A percentile compares a stretch with the other conserved stretches of the same genome.
Conservation (phyloP, 768 basidiomycete species). For the Mycena leptocephala region DNA sequence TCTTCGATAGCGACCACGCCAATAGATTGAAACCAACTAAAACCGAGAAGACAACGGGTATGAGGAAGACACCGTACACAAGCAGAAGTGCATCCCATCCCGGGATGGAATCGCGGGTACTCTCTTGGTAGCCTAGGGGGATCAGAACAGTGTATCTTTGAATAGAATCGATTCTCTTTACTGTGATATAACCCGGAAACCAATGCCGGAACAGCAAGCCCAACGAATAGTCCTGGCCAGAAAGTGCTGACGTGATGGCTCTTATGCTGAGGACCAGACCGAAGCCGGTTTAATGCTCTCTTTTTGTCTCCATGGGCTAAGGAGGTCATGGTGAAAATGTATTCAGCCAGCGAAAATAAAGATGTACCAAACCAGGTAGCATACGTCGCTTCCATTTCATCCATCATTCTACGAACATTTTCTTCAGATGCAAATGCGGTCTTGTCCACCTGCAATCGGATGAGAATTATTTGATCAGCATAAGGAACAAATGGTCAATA, state of each 20-base stretch:
- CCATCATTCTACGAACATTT: conserved; percentile 76
- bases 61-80: conserved; percentile 81
- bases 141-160: background rate
- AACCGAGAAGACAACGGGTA: conserved; percentile 84
- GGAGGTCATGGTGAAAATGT: conserved; percentile 1
- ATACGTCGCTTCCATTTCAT: conserved; percentile 84
- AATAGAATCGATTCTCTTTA: conserved; percentile 39
- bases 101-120: conserved; percentile 69
- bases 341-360: background rate
- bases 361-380: conserved; percentile 82
- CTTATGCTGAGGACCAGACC: conserved; percentile 65
- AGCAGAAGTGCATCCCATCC: conserved; percentile 84
- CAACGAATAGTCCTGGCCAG: conserved; percentile 81
- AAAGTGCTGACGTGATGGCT: conserved; percentile 83
- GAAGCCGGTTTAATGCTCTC: conserved; percentile 78
- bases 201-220: conserved; percentile 80
- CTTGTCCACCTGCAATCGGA: conserved; percentile 69
- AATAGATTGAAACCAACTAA: conserved; percentile 89
- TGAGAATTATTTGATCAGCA: background rate
- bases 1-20: conserved; percentile 82
- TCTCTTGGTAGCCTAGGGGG: conserved; percentile 68
- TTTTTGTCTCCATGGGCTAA: conserved; percentile 82
- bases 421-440: conserved; percentile 78
- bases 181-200: conserved; percentile 76
- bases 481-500: conserved; percentile 41